Evolutionary conservation across 495 filamentous ascomycete species (phyloP).

Genomic region (Aspergillus funiculosus): DNA sequence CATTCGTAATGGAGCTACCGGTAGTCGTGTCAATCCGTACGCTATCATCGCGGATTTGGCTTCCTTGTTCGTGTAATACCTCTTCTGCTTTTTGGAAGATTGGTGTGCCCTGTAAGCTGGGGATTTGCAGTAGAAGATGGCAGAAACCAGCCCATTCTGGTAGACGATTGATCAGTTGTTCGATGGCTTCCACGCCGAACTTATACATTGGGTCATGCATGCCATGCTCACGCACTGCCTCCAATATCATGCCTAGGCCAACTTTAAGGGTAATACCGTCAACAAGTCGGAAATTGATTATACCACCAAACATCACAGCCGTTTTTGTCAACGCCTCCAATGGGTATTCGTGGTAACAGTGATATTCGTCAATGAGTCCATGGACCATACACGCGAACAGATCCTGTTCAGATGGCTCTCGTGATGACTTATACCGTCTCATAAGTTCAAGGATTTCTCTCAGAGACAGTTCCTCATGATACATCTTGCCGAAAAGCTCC

Average conservation of each 20-base stretch:
- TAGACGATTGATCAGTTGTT: constrained; percentile 77
- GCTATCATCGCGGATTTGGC: constrained; percentile 31
- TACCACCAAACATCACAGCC: constrained; percentile 92
- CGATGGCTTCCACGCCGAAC: constrained; percentile 93
- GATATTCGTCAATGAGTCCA: constrained; percentile 94
- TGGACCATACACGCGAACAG: constrained; percentile 98
- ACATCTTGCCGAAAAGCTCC: constrained; percentile 94
- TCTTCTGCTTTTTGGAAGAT: constrained; percentile 77
- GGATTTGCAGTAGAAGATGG: constrained; percentile 70
- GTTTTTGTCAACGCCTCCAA: constrained; percentile 90
- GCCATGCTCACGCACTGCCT: constrained; percentile 78
- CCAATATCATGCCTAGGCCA: constrained; percentile 89
- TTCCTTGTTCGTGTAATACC: constrained; percentile 60
- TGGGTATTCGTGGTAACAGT: constrained; percentile 90
- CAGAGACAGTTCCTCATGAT: constrained; percentile 77
- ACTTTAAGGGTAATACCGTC: constrained; percentile 85
- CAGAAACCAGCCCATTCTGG: constrained; percentile 90
- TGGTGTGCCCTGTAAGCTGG: constrained; percentile 74
- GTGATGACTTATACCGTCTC: constrained; percentile 76
- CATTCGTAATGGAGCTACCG: constrained; percentile 53
- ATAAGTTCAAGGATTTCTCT: constrained; percentile 75
- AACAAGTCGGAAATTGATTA: constrained; percentile 87
- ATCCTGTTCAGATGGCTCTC: constrained; percentile 78
- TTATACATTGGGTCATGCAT: constrained; percentile 91
- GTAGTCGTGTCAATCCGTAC: constrained; percentile 33